A percentile compares a stretch with the other conserved stretches of the same genome.
These are phyloP conservation scores for Bathelium albidoporum DNA, from an alignment of 495 filamentous ascomycete genomes.

Conservation along the genomic window DNA sequence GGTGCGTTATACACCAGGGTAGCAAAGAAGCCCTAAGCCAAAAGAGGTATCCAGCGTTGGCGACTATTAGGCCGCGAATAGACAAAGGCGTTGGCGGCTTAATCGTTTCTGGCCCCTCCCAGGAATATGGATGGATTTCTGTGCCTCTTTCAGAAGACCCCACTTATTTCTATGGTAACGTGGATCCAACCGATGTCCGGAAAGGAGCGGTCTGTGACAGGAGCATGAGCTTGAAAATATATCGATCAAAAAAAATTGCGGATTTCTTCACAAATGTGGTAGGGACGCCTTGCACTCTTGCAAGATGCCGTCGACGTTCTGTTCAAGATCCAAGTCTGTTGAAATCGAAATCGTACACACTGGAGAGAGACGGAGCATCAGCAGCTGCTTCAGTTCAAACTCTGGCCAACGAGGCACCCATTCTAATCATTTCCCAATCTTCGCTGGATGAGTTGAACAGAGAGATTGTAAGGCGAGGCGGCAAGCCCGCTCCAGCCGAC, in stretches of 20 bases:
- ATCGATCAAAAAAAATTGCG: constrained; percentile 51
- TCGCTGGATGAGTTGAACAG: constrained; percentile 71
- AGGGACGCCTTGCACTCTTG: constrained; percentile 67
- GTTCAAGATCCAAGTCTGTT: constrained; percentile 40
- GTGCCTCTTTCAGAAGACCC: constrained; percentile 55
- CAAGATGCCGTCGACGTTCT: constrained; percentile 52
- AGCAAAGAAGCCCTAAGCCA: constrained; percentile 69
- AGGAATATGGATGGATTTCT: constrained; percentile 38
- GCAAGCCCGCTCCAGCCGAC: constrained; percentile 50
- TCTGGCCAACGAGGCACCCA: constrained; percentile 85
- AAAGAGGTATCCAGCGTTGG: constrained; percentile 75
- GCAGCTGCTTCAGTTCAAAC: constrained; percentile 47
- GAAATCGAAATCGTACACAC: constrained; percentile 34
- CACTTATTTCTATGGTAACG: constrained; percentile 34
- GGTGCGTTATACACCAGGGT: constrained; percentile 80
- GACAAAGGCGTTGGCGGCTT: constrained; percentile 49
- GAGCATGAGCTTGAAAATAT: constrained; percentile 54
- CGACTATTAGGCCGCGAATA: constrained; percentile 59
- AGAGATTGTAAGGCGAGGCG: constrained; percentile 50
- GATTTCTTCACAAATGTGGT: constrained; percentile 64
- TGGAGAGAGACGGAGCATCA: neutral
- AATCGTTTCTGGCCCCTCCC: constrained; percentile 35
- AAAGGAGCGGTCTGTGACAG: constrained; percentile 72
- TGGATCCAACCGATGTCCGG: constrained; percentile 20
- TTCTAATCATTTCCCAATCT: constrained; percentile 68